Conservation (phyloP, 768 basidiomycete species). For the Mycena galericulata region DNA sequence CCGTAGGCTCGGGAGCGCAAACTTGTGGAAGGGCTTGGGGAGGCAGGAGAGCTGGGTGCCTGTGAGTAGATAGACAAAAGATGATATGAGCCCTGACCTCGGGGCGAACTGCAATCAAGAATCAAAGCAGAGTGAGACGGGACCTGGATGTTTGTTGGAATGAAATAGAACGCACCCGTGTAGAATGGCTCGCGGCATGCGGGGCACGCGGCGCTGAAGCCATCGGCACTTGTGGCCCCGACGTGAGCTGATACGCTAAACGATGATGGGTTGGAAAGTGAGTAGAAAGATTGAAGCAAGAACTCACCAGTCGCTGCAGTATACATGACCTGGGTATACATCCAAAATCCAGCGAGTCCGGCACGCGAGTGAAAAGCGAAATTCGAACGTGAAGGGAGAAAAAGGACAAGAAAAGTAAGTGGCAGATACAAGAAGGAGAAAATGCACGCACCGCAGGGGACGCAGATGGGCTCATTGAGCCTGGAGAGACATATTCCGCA, state of each 20-base stretch:
- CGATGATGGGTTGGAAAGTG: too few relatives aligned
- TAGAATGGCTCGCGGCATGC: slow-evolving; percentile 68
- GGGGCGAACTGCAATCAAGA: background rate
- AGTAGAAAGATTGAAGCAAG: too few relatives aligned
- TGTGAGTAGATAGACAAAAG: too few relatives aligned
- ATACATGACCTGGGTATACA: slow-evolving; percentile 73
- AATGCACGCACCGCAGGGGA: slow-evolving; percentile 69
- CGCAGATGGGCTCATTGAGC: slow-evolving; percentile 65
- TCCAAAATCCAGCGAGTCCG: too few relatives aligned
- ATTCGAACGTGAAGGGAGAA: too few relatives aligned
- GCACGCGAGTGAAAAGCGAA: too few relatives aligned
- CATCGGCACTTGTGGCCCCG: slow-evolving; percentile 48
- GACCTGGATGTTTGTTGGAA: background rate
- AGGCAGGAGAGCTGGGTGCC: slow-evolving; percentile 53
- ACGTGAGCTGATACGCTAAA: slow-evolving; percentile 61
- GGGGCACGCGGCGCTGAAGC: slow-evolving; percentile 63
- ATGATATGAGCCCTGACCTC: too few relatives aligned
- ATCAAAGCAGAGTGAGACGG: slow-evolving; percentile 39
- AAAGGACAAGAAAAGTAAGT: slow-evolving; percentile 6
- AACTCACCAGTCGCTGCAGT: slow-evolving; percentile 70
- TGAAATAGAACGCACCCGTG: slow-evolving; percentile 51
- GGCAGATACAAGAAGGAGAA: background rate
- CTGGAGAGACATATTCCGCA: slow-evolving; percentile 70
- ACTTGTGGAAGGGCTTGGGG: slow-evolving; percentile 62
- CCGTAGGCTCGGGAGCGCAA: slow-evolving; percentile 58